Conservation (phyloP, 768 basidiomycete species). For the Mycena filopes region DNA sequence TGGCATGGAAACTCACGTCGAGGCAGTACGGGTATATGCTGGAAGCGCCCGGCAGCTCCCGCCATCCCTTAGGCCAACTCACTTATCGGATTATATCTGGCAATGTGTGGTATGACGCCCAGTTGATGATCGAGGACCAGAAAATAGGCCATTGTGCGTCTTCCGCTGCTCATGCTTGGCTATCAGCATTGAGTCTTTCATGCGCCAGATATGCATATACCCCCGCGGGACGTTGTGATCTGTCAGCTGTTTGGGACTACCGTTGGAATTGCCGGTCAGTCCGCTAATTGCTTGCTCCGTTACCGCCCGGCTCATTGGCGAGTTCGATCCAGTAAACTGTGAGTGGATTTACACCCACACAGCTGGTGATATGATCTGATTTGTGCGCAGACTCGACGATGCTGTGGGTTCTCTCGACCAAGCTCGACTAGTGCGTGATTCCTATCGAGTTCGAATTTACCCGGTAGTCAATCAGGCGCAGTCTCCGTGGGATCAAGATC, state of each 20-base stretch:
- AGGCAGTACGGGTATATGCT: slow-evolving; percentile 21
- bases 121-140: slow-evolving; percentile 3
- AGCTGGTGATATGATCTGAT: too few relatives aligned
- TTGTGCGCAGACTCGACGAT: slow-evolving; percentile 3
- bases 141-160: slow-evolving; percentile 12
- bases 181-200: not conserved
- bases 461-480: not conserved
- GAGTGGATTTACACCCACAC: too few relatives aligned
- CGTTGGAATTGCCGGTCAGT: not conserved
- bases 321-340: slow-evolving; percentile 1
- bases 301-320: not conserved
- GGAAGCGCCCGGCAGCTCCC: not conserved
- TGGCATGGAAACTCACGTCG: too few relatives aligned
- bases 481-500: not conserved
- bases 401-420: slow-evolving; percentile 5
- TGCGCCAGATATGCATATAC: slow-evolving; percentile 14
- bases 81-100: slow-evolving; percentile 19
- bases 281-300: not conserved
- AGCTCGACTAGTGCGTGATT: slow-evolving; percentile 13
- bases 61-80: slow-evolving; percentile 17
- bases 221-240: slow-evolving; percentile 1
- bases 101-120: slow-evolving; percentile 16
- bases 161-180: not conserved
- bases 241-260: not conserved
- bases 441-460: not conserved